Evolutionary conservation across 352 stramenopile genomes (phyloP), one percentile per base, ranked within the genome.

Genomic region (Thalassiosira hispida): DNA sequence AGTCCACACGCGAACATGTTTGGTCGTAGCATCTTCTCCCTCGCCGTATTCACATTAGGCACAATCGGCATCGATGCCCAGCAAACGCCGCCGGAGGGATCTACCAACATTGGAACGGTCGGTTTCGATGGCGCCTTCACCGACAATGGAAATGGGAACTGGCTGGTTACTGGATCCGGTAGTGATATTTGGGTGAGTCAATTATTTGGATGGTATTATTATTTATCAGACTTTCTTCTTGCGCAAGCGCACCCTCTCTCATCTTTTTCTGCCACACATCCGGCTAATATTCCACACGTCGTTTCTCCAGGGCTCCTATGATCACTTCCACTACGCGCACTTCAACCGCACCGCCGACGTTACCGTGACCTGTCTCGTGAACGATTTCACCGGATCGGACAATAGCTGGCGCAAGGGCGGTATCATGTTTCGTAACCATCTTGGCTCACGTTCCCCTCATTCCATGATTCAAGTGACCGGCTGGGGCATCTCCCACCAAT

Each of bases 351-450:
- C 51, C 5, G 35, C n/a, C 2, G 53, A 74, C 52, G 23, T 65
- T 16, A 65, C 65, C 12, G 23, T 74, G 9, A 74, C 65, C 18
- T 35, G 16, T 7, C 49, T 53, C 49, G 35, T 73, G 29, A 64
- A 71, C 12, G 60, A 29, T n/a, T 70, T 66, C 25, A 20, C 52
- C 11, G 33, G 23, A 16, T 27, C 3, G 18, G 8, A 57, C 14
- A 46, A 9, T 40, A 11, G 1, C 2, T 78, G 70, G 70, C 42
- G 42, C 22, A 78, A 78, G 42, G 60, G 22, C 1, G 59, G 70
- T 12, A 22, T 78, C 12, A 71, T 72, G 60, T 67, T 78, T 38
- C 56, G 70, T 18, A 35, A 65, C 25, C 23, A 14, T 31, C 18
- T 72, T 0, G 49, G 18, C n/a, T 7, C 38, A 8, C 47, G 67